Evolutionary conservation across 2,329 filamentous ascomycete species (phyloP), one percentile per base, ranked within the genome.

Genomic region (Monascus ruber): DNA sequence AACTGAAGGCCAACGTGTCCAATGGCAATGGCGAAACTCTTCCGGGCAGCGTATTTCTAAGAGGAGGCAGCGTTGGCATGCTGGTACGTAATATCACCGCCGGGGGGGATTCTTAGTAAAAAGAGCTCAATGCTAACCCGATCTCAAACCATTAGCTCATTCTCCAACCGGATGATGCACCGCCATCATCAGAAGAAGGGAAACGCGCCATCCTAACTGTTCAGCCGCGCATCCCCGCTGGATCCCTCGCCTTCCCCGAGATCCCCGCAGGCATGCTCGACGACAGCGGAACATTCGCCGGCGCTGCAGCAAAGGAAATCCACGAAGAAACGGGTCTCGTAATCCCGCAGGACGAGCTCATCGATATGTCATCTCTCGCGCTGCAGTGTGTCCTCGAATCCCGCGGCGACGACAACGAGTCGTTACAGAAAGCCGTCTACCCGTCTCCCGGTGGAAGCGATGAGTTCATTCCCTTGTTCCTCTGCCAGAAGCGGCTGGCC

Each of bases 181-280:
- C 62, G 5, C 40, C 47, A 7, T 53, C 57, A 1, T 57, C 63
- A 7, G 65, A 71, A 42, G 43, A 54, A 10, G 56, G 53, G 5
- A 72, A 72, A 48, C 57, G 69, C 36, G 71, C 70, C 4, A 63
- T 79, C 25, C 47, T 79, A 6, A 74, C 74, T 0, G 54, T 76
- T 4, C 75, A 78, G 45, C 74, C 74, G 7, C 69, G 75, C 25
- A 68, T 76, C 7, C 70, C 75, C 4, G 71, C 73, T 1, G 72
- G 70, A 0, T 72, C 68, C 1, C 62, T 78, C 3, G 58, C 68
- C 1, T 72, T 79, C 41, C 49, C 65, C 8, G 75, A 78, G 50
- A 68, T 79, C 6, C 75, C 75, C 2, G 75, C 75, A 1, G 75
- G 75, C 11, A 77, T 79, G 73, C 60, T 79, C 1, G 75, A 79